Evolutionary conservation across 805 yeast species (phyloP), one percentile per base, ranked within the genome.

Genomic region (Wickerhamiella allomyrinae): DNA sequence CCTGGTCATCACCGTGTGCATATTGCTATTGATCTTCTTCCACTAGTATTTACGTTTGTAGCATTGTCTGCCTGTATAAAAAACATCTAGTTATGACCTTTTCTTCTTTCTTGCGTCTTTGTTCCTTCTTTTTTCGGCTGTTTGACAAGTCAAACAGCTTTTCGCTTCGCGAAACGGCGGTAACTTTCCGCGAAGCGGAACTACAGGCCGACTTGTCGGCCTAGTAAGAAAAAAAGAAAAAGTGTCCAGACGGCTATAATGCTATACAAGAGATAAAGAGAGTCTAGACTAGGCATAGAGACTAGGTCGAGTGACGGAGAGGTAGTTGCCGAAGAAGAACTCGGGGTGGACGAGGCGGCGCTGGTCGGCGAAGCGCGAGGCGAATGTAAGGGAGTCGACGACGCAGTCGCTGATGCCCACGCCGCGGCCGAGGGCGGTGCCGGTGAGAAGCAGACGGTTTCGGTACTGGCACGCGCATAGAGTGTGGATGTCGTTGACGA

Each of bases 321-420:
- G 15, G 21, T 34, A 48, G 45, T 57, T 55, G 41, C 49, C 50
- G 46, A 52, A 48, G 45, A 51, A 60, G 42, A 45, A 57, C 43
- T 49, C 53, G 11, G 59, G 58, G 43, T 50, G 54, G 22, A 55
- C 52, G 44, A 54, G 50, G 48, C 49, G 47, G 19, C 61, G 49
- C 45, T 57, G 57, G 17, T 43, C 49, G 35, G 48, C 39, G 50
- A 61, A 56, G 29, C 60, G 46, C n/a, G 57, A 49, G 5, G 87
- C 91, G 43, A 68, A 73, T 39, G 68, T 70, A 41, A 80, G 67
- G 3, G 79, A 72, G 53, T 77, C 75, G 24, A 73, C 58, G 1
- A 84, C 78, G 48, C 87, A 79, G 60, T 87, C 95, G 1, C 95
- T 94, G 2, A 87, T 87, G 1, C 95, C 95, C 7, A 84, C 76